Base-by-base conservation (phyloP, 192 early-diverging fungal species). In the Coemansia sp. region DNA sequence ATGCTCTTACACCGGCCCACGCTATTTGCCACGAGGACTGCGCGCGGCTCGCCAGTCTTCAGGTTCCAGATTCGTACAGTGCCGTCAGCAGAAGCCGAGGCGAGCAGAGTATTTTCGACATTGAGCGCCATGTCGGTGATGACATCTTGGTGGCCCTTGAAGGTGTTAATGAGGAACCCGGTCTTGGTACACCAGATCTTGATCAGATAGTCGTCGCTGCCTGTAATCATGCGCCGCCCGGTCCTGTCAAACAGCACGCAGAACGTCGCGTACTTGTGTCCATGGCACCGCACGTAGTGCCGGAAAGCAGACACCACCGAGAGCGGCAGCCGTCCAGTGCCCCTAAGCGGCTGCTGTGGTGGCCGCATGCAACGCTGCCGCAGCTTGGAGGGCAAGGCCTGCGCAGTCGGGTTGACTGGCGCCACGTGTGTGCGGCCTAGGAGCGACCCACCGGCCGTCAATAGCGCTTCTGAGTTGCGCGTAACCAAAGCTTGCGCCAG, bases 181-280 rank as follows among this genome's bases (percentile, higher is more conserved):
- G 92, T 90, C 2, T 86, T 79, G 22, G 92, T 87, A 74, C 91
- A 92, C 93, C 93, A 96, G 3, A 95, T 82, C 63, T 94, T 96
- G 63, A 96, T 88, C 29, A 96, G 69, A 46, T 87, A 92, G 75
- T 96, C 95, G 76, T 96, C 95, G 77, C 92, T 93, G 62, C 93
- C 95, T 63, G 94, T 96, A 51, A 94, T 89, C 61, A 93, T 85
- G 16, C 92, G 86, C 38, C 85, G 80, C 20, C 90, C 88, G 0
- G 91, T 89, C 52, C 86, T 85, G 78, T 96, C 94, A 73, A 95
- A 95, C 43, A 87, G 75, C 18, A 90, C 85, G 74, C 90, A 93
- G 69, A 88, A 96, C n/a, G 88, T 89, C 29, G 92, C 86, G 62
- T 79, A 87, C 49, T 90, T 85, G 81, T 96, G 94, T 8, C 94